Percentiles rank a stretch among this genome's conserved stretches.
Conservation (phyloP, 495 filamentous ascomycete genomes). For the Astrocystis sublimbata region DNA sequence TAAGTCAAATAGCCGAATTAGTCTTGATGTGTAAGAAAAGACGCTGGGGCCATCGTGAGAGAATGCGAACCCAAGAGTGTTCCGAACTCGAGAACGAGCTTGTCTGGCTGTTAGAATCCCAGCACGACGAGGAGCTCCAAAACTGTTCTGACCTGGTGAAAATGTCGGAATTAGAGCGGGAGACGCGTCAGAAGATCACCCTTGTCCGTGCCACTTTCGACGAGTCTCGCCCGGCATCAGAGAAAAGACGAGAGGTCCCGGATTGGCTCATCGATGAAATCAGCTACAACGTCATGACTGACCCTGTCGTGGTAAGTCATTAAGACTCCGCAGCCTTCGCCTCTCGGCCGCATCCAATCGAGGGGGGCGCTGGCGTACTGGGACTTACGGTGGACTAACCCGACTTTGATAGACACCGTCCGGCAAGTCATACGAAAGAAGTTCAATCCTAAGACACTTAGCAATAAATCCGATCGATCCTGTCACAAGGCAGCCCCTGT, state of each 20-base stretch:
- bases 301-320: constrained; percentile 72
- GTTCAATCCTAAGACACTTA: constrained; percentile 84
- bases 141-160: constrained; percentile 47
- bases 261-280: constrained; percentile 90
- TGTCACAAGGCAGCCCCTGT: constrained; percentile 74
- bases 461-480: constrained; percentile 75
- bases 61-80: constrained; percentile 44
- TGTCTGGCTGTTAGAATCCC: constrained; percentile 39
- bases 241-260: constrained; percentile 68
- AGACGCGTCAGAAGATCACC: constrained; percentile 60
- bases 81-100: constrained; percentile 59
- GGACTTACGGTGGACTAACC: constrained; percentile 8
- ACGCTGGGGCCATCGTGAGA: constrained; percentile 63
- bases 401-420: constrained; percentile 66
- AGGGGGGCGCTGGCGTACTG: background rate
- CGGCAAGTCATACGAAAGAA: constrained; percentile 85
- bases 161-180: constrained; percentile 53
- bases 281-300: constrained; percentile 88
- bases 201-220: constrained; percentile 64
- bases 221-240: constrained; percentile 47
- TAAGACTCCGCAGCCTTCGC: background rate
- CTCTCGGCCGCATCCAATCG: background rate
- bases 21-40: constrained; percentile 81
- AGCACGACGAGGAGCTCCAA: constrained; percentile 28
- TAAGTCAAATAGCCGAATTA: constrained; percentile 62